A percentile compares a stretch with the other conserved stretches of the same genome.
phyloP scores from a whole-genome alignment of 768 basidiomycete species.

The Phlegmacium glaucopus region DNA sequence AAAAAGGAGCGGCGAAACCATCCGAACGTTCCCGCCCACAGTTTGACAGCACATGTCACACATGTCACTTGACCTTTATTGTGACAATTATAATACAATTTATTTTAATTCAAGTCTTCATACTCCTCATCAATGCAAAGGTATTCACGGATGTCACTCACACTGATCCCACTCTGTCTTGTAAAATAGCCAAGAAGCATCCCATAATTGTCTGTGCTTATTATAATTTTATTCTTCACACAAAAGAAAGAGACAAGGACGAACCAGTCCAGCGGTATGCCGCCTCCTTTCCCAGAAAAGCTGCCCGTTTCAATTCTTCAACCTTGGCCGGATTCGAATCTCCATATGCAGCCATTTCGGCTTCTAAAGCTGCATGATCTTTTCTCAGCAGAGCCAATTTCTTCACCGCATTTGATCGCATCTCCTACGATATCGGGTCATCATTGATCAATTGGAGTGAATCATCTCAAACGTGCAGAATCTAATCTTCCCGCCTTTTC shows the following conservation, averaged over 20 bases:
- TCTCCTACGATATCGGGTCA: conserved; percentile 39
- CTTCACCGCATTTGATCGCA: conserved; percentile 51
- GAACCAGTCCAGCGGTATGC: conserved; percentile 86
- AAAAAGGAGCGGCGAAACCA: conserved; percentile 21
- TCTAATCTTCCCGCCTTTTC: conserved; percentile 56
- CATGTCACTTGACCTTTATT: conserved; percentile 26
- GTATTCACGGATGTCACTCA: conserved; percentile 62
- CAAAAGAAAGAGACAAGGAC: conserved; percentile 17
- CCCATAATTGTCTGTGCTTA: conserved; percentile 61
- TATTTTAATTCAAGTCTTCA: conserved; percentile 58
- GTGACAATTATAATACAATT: neutral
- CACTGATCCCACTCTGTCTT: conserved; percentile 54
- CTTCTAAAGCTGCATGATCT: conserved; percentile 48
- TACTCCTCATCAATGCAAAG: conserved; percentile 71
- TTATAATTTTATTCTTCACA: neutral
- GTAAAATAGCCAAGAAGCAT: conserved; percentile 64
- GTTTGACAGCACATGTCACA: conserved; percentile 23
- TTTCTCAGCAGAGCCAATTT: conserved; percentile 46
- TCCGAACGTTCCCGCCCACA: conserved; percentile 23
- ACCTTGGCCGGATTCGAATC: conserved; percentile 82
- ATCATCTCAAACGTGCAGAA: conserved; percentile 40
- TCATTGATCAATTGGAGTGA: neutral
- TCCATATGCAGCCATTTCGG: conserved; percentile 74
- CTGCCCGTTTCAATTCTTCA: conserved; percentile 71
- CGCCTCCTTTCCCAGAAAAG: conserved; percentile 78